Evolutionary conservation across 2,329 filamentous ascomycete species (phyloP), one percentile per base, ranked within the genome.

Genomic region (Madurella mycetomatis): DNA sequence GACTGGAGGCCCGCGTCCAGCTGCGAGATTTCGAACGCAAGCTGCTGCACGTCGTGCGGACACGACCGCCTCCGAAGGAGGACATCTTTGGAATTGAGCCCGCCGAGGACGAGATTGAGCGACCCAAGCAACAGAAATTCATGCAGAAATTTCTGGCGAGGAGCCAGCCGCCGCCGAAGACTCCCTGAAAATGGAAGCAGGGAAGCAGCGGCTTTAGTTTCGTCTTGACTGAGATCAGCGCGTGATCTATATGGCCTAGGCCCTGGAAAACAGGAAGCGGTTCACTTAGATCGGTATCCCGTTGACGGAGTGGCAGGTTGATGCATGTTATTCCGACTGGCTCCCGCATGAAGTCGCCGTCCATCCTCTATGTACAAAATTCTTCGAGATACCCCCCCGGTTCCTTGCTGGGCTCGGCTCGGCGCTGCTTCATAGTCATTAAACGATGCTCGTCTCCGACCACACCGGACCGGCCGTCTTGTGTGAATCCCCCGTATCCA

Each of bases 1-100:
- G 88, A 31, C 87, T 88, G 31, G 84, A 95, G 65, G 84, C 88
- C 12, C 96, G 95, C 70, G 84, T 84, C 51, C 78, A 80, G 11
- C 76, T 95, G 40, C 87, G 95, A 63, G 79, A 84, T 54, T 73
- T 96, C n/a, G 80, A 85, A 55, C 84, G 88, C 64, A 82, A 92
- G 52, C 75, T 96, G 13, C 72, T 84, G 45, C 84, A 87, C 66
- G 80, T 82, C 2, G 85, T 92, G 46, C 79, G 90, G 47, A 88
- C 87, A 11, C 81, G 79, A 61, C 77, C 75, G 44, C 78, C 73
- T 47, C 75, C 75, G 11, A 82, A 78, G 64, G 75, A 74, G 55
- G 78, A 73, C 60, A 75, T 82, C 4, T 82, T 79, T 60, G 76
- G 77, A 30, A 19, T 71, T 8, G 37, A 53, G 25, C 4, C 63